Evolutionary conservation across 2,329 filamentous ascomycete genomes (phyloP), one percentile per base, ranked within the genome.

Genomic region (Cryphonectria radicalis): DNA sequence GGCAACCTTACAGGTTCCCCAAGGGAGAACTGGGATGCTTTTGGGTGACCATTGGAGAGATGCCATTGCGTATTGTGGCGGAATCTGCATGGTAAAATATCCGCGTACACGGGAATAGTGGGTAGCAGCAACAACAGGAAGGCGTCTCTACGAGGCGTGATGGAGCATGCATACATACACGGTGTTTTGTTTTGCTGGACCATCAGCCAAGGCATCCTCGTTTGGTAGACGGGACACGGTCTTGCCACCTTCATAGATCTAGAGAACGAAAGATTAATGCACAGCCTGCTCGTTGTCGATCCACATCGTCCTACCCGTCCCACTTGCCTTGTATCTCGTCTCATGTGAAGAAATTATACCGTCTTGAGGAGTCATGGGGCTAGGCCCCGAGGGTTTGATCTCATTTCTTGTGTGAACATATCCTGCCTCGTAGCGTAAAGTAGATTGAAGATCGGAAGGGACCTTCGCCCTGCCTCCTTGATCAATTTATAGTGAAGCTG

Each of bases 51-150:
- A 4, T 62, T 40, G 59, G 35, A 62, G 32, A n/a, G 32, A 40
- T 25, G 59, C 3, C 35, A 25, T 22, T 37, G 35, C 22, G 35
- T 25, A n/a, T n/a, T n/a, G 14, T 37, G 35, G 35, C 32, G 32
- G 59, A 35, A 40, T 40, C n/a, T 37, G 59, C 35, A 62, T 62
- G 59, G 59, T 62, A 62, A 5, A n/a, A 40, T 25, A 62, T 40
- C 32, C 40, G 59, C 59, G 22, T n/a, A 40, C 32, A 40, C 59
- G 59, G 22, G 28, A n/a, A 40, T 3, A 62, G 10, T 22, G 32
- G 32, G 17, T 19, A 62, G 59, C 25, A 40, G 59, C 35, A 40
- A 40, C 59, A 62, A 22, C 59, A 62, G 22, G 59, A 32, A 40
- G n/a, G 32, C 35, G 32, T n/a, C 35, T 62, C 19, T 25, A 40